Evolutionary conservation across 2,329 filamentous ascomycete species (phyloP), one percentile per base, ranked within the genome.

Genomic region (Monosporascus sp.): DNA sequence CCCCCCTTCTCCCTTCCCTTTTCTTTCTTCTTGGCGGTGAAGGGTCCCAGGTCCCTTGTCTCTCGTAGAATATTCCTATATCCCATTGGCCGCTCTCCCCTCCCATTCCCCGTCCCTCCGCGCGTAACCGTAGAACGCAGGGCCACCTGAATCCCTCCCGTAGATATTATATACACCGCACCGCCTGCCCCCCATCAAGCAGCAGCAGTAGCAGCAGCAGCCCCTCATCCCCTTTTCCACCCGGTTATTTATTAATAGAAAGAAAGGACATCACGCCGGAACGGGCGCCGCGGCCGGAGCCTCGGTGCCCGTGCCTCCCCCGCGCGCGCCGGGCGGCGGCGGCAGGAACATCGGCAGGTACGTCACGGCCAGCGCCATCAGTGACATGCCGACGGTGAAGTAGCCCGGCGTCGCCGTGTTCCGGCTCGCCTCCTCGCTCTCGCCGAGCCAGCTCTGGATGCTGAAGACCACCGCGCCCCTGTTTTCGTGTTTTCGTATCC

Each of bases 311-410:
- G 72, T 69, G 41, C 63, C 52, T 15, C 9, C 25, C 14, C 49
- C 53, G 24, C 53, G 52, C n/a, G 60, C 65, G 45, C 61, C 64
- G 37, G 58, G 65, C 51, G 64, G 58, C 9, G 73, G 75, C 3
- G 75, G 77, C 50, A 80, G 64, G 66, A 80, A 79, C 49, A 80
- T 67, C 22, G 75, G 76, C 50, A 80, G 69, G 57, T 80, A 80
- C 49, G 74, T 76, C 35, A 80, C 74, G 55, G 66, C 72, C 48
- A 87, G 75, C 39, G 83, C 78, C 78, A 86, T 80, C 55, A 83
- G 83, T 20, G 89, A 84, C 88, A 95, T 94, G 70, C 85, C 80
- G 52, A 94, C 84, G 52, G 84, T 85, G 71, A 94, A 86, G 63
- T 78, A 77, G 17, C 77, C 82, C 2, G 92, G 90, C 5, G 89